Percentiles rank a stretch among this genome's conserved stretches.
Conservation (phyloP, 129 eudicot genomes). For the Cynara cardunculus region DNA sequence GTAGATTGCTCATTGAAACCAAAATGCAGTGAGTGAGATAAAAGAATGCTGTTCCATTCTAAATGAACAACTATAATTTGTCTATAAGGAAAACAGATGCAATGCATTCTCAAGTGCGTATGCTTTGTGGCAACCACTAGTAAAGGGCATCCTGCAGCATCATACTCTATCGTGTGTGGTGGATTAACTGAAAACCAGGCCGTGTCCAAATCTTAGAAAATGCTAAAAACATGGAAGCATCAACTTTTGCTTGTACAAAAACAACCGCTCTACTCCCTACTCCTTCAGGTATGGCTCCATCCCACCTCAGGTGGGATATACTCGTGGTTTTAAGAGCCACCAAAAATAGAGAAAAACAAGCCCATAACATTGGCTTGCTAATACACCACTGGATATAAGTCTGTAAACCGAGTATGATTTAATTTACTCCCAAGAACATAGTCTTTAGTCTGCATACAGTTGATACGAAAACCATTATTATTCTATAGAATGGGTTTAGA, state of each 20-base stretch:
- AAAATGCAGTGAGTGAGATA: too few relatives aligned
- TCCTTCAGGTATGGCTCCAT: too few relatives aligned
- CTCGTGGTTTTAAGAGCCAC: background rate
- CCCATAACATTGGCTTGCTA: background rate
- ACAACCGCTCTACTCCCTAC: background rate
- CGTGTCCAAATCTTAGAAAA: background rate
- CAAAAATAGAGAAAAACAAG: background rate
- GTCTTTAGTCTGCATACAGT: background rate
- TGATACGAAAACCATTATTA: background rate
- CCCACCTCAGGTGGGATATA: background rate
- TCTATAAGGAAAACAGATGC: background rate
- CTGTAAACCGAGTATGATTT: background rate
- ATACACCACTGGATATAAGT: background rate
- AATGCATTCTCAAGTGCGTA: too few relatives aligned
- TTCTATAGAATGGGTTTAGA: too few relatives aligned
- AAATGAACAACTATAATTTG: too few relatives aligned
- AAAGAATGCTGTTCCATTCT: background rate
- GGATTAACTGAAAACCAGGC: too few relatives aligned
- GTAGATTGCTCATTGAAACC: too few relatives aligned
- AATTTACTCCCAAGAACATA: background rate
- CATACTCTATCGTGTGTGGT: background rate
- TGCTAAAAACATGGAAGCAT: too few relatives aligned
- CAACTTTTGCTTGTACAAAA: too few relatives aligned
- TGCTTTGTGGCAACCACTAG: too few relatives aligned
- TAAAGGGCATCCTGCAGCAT: background rate